phyloP scores from a whole-genome alignment of 2,329 filamentous ascomycete genomes.

The Cryoendolithus antarcticus region DNA sequence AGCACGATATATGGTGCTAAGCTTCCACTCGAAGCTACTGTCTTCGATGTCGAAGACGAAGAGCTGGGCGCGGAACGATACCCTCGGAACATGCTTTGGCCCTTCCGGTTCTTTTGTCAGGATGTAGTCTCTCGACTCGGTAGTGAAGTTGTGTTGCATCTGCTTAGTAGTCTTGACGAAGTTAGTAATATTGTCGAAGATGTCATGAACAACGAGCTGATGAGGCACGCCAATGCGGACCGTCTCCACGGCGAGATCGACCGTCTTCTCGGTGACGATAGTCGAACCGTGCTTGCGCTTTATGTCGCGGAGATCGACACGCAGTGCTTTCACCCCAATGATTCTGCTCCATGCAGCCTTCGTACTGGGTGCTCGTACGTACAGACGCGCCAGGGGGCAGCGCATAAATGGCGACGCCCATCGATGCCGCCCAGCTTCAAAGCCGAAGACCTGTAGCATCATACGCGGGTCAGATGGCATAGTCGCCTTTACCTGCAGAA shows the following conservation, averaged over 20 bases:
- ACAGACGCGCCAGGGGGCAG: constrained; percentile 68
- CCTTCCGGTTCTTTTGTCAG: constrained; percentile 73
- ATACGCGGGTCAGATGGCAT: constrained; percentile 83
- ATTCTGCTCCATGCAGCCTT: constrained; percentile 75
- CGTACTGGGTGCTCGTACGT: constrained; percentile 76
- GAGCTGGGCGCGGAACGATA: constrained; percentile 70
- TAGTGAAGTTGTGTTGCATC: constrained; percentile 84
- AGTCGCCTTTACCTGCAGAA: constrained; percentile 78
- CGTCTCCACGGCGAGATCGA: constrained; percentile 75
- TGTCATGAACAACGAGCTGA: constrained; percentile 74
- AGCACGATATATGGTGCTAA: constrained; percentile 84
- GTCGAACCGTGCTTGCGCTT: constrained; percentile 51
- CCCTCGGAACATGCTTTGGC: constrained; percentile 74
- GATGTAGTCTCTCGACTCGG: constrained; percentile 77
- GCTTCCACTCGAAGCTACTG: constrained; percentile 92
- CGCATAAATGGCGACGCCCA: constrained; percentile 76
- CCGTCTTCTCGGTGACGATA: constrained; percentile 60
- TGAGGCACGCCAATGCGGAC: constrained; percentile 82
- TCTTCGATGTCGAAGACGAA: constrained; percentile 90
- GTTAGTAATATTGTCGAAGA: constrained; percentile 90
- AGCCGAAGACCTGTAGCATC: constrained; percentile 75
- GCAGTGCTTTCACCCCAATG: constrained; percentile 67
- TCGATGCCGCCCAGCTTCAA: constrained; percentile 74
- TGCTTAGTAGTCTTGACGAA: constrained; percentile 77
- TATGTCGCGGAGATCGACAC: constrained; percentile 68